These are phyloP conservation scores for Micractinium sp. DNA, from an alignment of 139 green algal genomes.

Conservation along the genomic window DNA sequence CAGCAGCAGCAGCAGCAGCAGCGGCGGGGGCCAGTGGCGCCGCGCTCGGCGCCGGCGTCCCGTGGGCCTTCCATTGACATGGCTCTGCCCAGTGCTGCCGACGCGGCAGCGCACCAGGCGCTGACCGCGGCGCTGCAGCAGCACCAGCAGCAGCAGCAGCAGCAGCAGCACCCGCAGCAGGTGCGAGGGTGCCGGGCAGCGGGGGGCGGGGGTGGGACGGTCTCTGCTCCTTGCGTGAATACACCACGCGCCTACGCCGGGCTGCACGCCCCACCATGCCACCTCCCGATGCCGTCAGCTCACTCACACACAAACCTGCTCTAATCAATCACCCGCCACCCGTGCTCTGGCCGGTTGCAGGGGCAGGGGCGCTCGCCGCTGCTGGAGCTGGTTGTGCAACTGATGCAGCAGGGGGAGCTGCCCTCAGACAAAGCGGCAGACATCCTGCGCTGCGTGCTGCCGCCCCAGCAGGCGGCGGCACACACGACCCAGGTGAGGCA, in stretches of 20 bases:
- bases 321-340: too few relatives aligned
- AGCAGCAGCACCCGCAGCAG: background rate
- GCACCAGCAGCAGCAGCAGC: too few relatives aligned
- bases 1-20: background rate
- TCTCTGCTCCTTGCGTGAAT: too few relatives aligned
- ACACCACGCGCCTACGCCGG: too few relatives aligned
- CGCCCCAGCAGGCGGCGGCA: background rate
- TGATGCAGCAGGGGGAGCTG: background rate
- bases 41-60: background rate
- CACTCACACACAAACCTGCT: too few relatives aligned
- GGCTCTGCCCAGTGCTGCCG: background rate
- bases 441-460: slow-evolving; percentile 15
- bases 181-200: too few relatives aligned
- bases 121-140: background rate
- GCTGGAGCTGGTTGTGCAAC: background rate
- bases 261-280: too few relatives aligned
- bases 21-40: background rate
- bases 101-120: background rate
- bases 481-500: too few relatives aligned
- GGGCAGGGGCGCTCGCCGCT: background rate
- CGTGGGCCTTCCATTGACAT: background rate
- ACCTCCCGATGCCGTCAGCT: too few relatives aligned
- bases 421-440: background rate
- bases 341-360: background rate
- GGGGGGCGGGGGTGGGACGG: too few relatives aligned